phyloP scores from a whole-genome alignment of 2,329 filamentous ascomycete genomes.

The Calonectria leucothoes region DNA sequence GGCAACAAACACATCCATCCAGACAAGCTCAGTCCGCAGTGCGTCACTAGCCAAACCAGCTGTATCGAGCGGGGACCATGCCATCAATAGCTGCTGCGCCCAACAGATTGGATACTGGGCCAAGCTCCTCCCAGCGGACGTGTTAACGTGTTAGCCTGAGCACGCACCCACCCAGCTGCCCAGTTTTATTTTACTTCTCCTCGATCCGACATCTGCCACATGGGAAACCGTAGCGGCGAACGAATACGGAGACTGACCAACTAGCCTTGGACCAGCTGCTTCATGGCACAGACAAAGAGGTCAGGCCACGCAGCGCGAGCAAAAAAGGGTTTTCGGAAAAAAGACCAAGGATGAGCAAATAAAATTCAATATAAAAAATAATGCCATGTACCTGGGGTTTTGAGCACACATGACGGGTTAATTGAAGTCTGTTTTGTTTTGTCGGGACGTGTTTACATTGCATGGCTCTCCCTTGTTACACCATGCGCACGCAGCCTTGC shows the following conservation, averaged over 20 bases:
- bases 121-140: not conserved
- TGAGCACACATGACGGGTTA: not conserved
- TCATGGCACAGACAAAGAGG: not conserved
- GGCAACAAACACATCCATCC: not conserved
- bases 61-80: not conserved
- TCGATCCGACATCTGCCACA: not conserved
- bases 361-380: not conserved
- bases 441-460: not conserved
- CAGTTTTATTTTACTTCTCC: not conserved
- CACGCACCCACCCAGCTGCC: not conserved
- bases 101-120: not conserved
- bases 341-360: not conserved
- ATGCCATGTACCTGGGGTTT: not conserved
- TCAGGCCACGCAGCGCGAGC: not conserved
- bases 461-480: not conserved
- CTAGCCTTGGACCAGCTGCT: not conserved
- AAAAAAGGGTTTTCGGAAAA: not conserved
- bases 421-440: not conserved
- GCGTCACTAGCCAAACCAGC: not conserved
- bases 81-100: not conserved
- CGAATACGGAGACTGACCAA: not conserved
- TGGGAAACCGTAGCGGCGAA: not conserved
- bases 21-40: not conserved
- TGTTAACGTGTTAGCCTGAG: not conserved
- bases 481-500: not conserved